These are phyloP conservation scores for Ceratocystis ficicola DNA, from an alignment of 2,329 filamentous ascomycete species.

Conservation along the genomic window DNA sequence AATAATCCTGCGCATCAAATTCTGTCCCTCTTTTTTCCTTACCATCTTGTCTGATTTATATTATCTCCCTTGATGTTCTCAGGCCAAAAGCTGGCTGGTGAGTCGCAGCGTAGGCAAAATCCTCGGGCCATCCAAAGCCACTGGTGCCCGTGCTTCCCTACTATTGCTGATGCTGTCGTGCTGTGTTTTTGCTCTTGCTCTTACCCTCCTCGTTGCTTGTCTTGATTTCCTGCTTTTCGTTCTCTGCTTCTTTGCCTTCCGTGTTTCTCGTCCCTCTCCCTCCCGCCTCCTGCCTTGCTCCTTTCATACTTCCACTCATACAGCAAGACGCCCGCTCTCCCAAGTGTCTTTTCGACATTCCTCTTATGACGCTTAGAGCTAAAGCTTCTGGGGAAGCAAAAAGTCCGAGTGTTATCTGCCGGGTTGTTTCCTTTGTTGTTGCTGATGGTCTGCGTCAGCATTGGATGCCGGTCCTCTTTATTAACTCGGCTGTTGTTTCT, in stretches of 20 bases:
- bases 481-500: constrained; percentile 7
- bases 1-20: background rate
- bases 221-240: background rate
- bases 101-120: background rate
- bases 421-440: background rate
- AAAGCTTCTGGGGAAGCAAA: background rate
- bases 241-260: background rate
- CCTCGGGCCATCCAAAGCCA: background rate
- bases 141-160: background rate
- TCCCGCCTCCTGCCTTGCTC: background rate
- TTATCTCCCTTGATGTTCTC: no score
- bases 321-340: background rate
- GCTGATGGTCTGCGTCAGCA: background rate
- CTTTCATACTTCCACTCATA: background rate
- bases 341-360: background rate
- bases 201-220: background rate
- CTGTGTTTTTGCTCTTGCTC: background rate
- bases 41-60: no score
- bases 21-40: no score
- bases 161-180: background rate
- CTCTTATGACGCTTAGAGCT: constrained; percentile 5
- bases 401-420: background rate
- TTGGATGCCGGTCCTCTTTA: background rate
- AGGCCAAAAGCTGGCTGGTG: background rate
- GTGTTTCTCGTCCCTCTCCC: background rate